Evolutionary conservation across 805 yeast species (phyloP), one percentile per base, ranked within the genome.

Genomic region (Hanseniaspora clermontiae): DNA sequence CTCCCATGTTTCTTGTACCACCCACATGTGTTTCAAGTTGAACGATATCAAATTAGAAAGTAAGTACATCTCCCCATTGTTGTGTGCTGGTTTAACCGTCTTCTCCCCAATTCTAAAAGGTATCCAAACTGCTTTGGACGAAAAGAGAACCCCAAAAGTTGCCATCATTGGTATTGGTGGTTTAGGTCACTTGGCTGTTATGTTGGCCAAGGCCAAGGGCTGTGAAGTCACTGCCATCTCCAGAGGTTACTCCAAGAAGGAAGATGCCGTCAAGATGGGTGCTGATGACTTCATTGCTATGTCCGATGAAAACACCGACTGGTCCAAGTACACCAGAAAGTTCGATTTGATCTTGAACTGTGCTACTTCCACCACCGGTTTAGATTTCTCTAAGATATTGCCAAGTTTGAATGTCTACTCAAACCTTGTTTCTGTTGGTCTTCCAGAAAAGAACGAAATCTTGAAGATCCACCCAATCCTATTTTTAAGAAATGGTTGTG

Each of bases 401-500:
- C 65, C 67, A 32, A 66, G 75, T 32, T 72, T 86, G 66, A 80
- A 74, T 64, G 79, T 82, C 43, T 77, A 77, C 63, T 82, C 83
- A 55, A 72, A 73, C 53, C 77, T 82, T 65, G 74, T 82, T 55
- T 73, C 83, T 38, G 88, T 81, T 57, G 91, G 91, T 56, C 72
- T 83, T 63, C 87, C 91, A 55, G 76, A 72, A 49, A 73, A 77
- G 52, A 68, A 61, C 51, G 72, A 68, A 59, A 62, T 62, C 43
- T 65, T 71, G 55, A 61, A 62, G 34, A 74, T 79, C 45, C 67
- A 73, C 49, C 83, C 85, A 55, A 71, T 73, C 65, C 68, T 78
- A 31, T 79, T 81, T 69, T 69, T 81, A 61, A 61, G 67, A 20
- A 63, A 69, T 59, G 84, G 81, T 55, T 68, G 77, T 51, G 70